phyloP scores from a whole-genome alignment of 768 basidiomycete genomes.

The Dioszegia aurantiaca region DNA sequence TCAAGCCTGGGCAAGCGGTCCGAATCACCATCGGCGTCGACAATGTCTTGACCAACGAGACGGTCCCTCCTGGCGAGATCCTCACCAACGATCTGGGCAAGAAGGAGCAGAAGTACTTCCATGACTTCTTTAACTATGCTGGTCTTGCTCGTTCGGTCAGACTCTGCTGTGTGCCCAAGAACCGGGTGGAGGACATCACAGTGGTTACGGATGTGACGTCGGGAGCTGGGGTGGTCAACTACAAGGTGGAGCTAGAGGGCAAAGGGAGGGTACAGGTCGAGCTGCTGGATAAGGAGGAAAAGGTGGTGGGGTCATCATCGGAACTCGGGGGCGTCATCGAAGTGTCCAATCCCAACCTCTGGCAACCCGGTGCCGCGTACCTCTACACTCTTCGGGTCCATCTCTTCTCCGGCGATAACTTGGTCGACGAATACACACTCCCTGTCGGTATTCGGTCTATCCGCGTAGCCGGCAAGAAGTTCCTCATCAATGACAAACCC shows the following conservation, averaged over 20 bases:
- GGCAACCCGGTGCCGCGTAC: constrained; percentile 34
- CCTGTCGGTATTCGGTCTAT: constrained; percentile 33
- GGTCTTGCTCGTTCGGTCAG: constrained; percentile 30
- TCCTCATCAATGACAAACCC: constrained; percentile 35
- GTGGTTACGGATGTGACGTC: constrained; percentile 25
- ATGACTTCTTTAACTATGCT: constrained; percentile 41
- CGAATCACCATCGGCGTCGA: constrained; percentile 32
- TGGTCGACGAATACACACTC: constrained; percentile 31
- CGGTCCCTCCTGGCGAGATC: constrained; percentile 29
- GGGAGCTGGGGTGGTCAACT: constrained; percentile 15
- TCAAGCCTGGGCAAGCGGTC: constrained; percentile 23
- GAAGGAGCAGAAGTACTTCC: constrained; percentile 30
- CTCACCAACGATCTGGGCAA: constrained; percentile 13
- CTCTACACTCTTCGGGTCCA: constrained; percentile 26
- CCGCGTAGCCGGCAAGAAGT: constrained; percentile 20
- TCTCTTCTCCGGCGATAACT: neutral
- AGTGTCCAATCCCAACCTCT: constrained; percentile 27
- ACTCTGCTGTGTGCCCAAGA: constrained; percentile 22
- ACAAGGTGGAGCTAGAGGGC: constrained; percentile 16
- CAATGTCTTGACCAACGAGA: constrained; percentile 30
- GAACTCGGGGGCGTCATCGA: constrained; percentile 11
- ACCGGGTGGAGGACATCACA: constrained; percentile 27
- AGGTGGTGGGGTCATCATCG: constrained; percentile 12
- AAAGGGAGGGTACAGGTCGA: constrained; percentile 11
- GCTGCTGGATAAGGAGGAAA: constrained; percentile 20